Evolutionary conservation across 225 moss, liverwort and hornwort genomes (phyloP), one percentile per base, ranked within the genome.

Genomic region (Lunularia cruciata): DNA sequence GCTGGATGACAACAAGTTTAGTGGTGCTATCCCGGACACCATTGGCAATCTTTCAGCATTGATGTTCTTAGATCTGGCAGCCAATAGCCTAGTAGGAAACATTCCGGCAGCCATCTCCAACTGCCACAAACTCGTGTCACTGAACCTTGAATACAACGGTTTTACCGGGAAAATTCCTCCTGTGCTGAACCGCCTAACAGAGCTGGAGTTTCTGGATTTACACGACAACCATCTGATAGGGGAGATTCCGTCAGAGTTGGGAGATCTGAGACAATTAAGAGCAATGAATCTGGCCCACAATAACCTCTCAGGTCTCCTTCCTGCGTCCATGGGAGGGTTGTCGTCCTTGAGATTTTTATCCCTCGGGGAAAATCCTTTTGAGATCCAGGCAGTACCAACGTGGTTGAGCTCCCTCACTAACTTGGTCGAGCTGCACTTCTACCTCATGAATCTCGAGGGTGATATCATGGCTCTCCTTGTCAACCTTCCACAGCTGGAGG

Each of bases 231-330:
- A n/a, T 25, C 53, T 79, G 31, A 43, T 13, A 31, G 79, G 79
- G 8, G 47, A 47, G 32, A 61, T 79, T 15, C 79, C 79, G 13
- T 20, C 43, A 10, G 12, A 61, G 18, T 20, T 79, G 16, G 79
- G 71, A 19, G 15, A 27, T 30, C 56, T 76, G 4, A 9, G 5
- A n/a, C 47, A 33, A 19, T 45, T 80, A 31, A 33, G 9, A 10
- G 58, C 65, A n/a, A 23, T 80, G 26, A 72, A 76, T 22, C 20
- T 68, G 3, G 71, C 72, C 2, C 59, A 16, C 35, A 80, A 80
- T 46, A 68, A 63, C 20, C 67, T 76, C 6, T 46, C 54, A 15
- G 75, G 75, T 9, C 28, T 39, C 30, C 36, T 80, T 47, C 80
- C 80, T 25, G 27, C 42, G 14, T 26, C 42, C 2, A 9, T 70